Conservation (phyloP, 2,329 filamentous ascomycete species). For the Aspergillus sclerotialis region DNA sequence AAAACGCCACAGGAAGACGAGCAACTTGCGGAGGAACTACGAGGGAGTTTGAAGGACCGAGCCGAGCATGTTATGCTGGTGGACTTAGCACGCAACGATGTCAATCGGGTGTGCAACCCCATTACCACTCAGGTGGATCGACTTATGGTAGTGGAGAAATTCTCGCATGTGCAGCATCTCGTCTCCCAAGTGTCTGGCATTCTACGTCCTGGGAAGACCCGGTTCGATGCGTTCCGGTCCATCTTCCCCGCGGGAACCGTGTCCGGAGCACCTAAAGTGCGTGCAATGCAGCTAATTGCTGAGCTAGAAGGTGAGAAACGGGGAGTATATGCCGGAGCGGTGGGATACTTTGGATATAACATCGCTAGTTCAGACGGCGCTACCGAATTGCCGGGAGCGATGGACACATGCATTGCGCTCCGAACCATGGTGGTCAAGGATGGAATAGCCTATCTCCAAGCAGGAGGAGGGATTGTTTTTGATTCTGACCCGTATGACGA, state of each 20-base stretch:
- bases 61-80: constrained; percentile 98
- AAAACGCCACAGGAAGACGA: constrained; percentile 75
- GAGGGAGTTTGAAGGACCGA: constrained; percentile 78
- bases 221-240: constrained; percentile 91
- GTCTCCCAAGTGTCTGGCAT: constrained; percentile 92
- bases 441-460: constrained; percentile 83
- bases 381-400: constrained; percentile 65
- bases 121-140: constrained; percentile 83
- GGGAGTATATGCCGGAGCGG: constrained; percentile 90
- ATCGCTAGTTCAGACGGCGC: constrained; percentile 59
- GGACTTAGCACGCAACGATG: constrained; percentile 89
- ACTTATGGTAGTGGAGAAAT: constrained; percentile 88
- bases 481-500: constrained; percentile 88
- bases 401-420: constrained; percentile 80
- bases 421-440: constrained; percentile 94
- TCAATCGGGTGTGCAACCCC: constrained; percentile 92
- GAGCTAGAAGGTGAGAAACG: constrained; percentile 92
- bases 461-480: constrained; percentile 81
- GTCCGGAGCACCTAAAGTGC: constrained; percentile 89
- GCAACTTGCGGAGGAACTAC: constrained; percentile 67
- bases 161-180: constrained; percentile 95
- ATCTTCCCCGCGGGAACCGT: constrained; percentile 98
- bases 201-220: constrained; percentile 72
- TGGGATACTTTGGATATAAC: constrained; percentile 92
- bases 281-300: constrained; percentile 93